These are phyloP conservation scores for Gossypium bickii DNA, from an alignment of 345 rosid genomes.

Conservation along the genomic window DNA sequence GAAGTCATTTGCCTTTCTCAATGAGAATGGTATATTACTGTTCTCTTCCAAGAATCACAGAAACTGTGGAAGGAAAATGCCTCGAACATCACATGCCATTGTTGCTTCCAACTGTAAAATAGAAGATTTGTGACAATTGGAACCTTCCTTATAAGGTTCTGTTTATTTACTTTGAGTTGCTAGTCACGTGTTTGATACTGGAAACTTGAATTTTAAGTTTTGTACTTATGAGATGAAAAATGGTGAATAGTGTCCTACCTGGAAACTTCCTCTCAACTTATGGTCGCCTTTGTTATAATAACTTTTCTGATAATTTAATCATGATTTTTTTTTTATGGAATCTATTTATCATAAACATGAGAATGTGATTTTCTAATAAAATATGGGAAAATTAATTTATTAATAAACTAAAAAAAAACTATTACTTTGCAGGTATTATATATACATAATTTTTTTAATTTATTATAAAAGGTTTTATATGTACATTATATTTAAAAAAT, in stretches of 20 bases:
- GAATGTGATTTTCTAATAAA: too few relatives aligned
- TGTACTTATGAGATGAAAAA: background rate
- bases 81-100: background rate
- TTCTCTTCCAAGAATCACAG: background rate
- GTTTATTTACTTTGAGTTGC: background rate
- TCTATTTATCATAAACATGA: too few relatives aligned
- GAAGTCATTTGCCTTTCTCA: background rate
- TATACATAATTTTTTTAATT: too few relatives aligned
- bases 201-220: background rate
- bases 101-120: conserved; percentile 12
- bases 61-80: background rate
- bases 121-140: background rate
- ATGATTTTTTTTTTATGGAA: too few relatives aligned
- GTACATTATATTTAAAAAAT: too few relatives aligned
- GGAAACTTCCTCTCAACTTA: conserved; percentile 7
- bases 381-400: too few relatives aligned
- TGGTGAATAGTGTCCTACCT: background rate
- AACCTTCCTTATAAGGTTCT: background rate
- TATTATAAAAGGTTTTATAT: too few relatives aligned
- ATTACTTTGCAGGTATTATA: too few relatives aligned
- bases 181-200: background rate
- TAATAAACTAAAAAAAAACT: too few relatives aligned
- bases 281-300: background rate
- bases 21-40: background rate
- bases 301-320: too few relatives aligned